Evolutionary conservation across 306 rosid genomes (phyloP).

Genomic region (Vigna angularis): DNA sequence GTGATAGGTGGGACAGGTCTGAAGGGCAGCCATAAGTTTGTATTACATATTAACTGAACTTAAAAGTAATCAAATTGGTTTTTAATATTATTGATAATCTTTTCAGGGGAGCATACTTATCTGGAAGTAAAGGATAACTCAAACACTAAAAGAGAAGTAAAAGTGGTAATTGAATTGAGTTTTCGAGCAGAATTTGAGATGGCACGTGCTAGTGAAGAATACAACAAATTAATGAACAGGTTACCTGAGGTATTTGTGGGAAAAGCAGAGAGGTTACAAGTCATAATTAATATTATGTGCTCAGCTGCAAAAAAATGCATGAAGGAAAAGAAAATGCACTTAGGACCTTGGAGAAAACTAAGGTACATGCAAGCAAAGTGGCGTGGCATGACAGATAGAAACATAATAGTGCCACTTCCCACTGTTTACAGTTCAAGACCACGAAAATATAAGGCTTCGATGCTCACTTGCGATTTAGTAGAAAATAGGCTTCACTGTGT

Average conservation of each 20-base stretch:
- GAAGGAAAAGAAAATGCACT: constrained; percentile 89
- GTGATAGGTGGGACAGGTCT: background rate
- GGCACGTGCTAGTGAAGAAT: constrained; percentile 74
- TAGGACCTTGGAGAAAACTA: constrained; percentile 88
- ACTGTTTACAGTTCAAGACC: constrained; percentile 40
- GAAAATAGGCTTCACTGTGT: constrained; percentile 47
- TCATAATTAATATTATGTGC: constrained; percentile 67
- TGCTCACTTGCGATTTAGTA: constrained; percentile 76
- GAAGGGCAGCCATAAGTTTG: background rate
- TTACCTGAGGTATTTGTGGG: constrained; percentile 79
- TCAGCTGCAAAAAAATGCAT: constrained; percentile 73
- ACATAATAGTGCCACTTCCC: constrained; percentile 47
- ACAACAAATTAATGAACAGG: constrained; percentile 55
- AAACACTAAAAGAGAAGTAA: constrained; percentile 49
- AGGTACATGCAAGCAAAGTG: constrained; percentile 88
- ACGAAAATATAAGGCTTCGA: constrained; percentile 62
- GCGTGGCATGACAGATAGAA: constrained; percentile 61
- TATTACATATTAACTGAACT: background rate
- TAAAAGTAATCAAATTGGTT: background rate
- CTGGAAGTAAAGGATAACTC: constrained; percentile 71
- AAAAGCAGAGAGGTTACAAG: constrained; percentile 63
- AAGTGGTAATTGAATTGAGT: constrained; percentile 73
- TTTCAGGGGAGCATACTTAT: constrained; percentile 73
- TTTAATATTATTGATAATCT: background rate
- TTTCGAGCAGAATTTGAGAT: constrained; percentile 80